Base-by-base conservation (phyloP, 2,329 filamentous ascomycete genomes). In the Aspergillus fructus region DNA sequence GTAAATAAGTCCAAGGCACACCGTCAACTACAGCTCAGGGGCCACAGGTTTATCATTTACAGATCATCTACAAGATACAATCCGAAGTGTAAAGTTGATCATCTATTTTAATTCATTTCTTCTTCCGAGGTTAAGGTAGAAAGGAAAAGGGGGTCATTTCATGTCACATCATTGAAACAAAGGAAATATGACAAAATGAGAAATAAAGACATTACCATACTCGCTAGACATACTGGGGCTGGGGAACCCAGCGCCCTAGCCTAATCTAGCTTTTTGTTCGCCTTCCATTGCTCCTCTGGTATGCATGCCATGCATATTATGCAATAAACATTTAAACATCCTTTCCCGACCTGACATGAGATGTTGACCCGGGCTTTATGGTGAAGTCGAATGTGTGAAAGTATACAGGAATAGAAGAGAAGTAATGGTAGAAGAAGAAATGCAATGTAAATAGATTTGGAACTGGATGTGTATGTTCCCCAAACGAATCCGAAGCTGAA, bases 141-240 rank as follows among this genome's bases (percentile, higher is more conserved):
- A 30, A 33, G n/a, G 15, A 39, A 34, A 40, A 21, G 21, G 50
- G 45, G 47, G 50, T 34, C 45, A 48, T 48, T 48, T 60, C 49
- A 61, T 56, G 33, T 62, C 61, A 60, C 56, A 34, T 60, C 54
- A 60, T 40, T 52, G 34, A 30, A 56, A 58, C 60, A 60, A 60
- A 62, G 58, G 55, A 58, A 62, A 56, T 53, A 50, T 48, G 55
- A 62, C 53, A 59, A 39, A 55, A 53, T 33, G 7, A 40, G 47
- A 55, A 47, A 56, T 15, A 49, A 39, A 48, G 43, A 50, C 49
- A 21, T 55, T 9, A 11, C 5, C 27, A 9, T 11, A 30, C 27
- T 11, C 8, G 27, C 27, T 30, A 30, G 27, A 11, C 27, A 11
- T 30, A 8, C 8, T 30, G 8, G 3, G 27, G 8, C 27, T 30